Evolutionary conservation across 768 basidiomycete genomes (phyloP).

Genomic region (Agaricus blazei): DNA sequence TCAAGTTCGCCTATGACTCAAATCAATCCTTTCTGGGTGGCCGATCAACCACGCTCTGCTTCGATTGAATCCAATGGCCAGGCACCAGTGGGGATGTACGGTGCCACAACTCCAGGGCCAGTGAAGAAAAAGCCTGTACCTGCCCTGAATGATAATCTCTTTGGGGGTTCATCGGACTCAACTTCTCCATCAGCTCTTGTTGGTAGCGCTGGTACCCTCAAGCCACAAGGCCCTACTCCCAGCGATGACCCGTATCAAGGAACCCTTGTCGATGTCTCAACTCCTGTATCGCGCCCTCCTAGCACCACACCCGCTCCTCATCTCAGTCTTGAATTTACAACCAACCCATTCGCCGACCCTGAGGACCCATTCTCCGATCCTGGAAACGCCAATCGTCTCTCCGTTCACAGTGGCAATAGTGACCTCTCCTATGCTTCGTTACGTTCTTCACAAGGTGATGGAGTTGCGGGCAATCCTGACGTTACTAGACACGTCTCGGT

Average conservation of each 20-base stretch:
- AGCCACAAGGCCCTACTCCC: neutral
- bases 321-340: neutral
- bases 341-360: conserved; percentile 6
- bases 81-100: no score
- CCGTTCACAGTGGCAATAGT: neutral
- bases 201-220: neutral
- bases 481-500: neutral
- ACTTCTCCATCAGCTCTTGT: neutral
- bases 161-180: neutral
- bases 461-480: neutral
- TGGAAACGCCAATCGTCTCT: neutral
- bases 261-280: neutral
- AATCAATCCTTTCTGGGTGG: neutral
- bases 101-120: neutral
- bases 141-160: neutral
- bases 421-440: conserved; percentile 3
- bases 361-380: conserved; percentile 5
- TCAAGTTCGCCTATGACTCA: neutral
- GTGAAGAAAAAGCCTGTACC: conserved; percentile 7
- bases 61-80: neutral
- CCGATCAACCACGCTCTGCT: neutral
- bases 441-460: neutral
- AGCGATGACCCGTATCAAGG: conserved; percentile 2
- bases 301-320: neutral
- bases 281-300: neutral